A percentile compares a stretch with the other conserved stretches of the same genome.
Conservation (phyloP, 306 rosid species). For the Glycyrrhiza uralensis region DNA sequence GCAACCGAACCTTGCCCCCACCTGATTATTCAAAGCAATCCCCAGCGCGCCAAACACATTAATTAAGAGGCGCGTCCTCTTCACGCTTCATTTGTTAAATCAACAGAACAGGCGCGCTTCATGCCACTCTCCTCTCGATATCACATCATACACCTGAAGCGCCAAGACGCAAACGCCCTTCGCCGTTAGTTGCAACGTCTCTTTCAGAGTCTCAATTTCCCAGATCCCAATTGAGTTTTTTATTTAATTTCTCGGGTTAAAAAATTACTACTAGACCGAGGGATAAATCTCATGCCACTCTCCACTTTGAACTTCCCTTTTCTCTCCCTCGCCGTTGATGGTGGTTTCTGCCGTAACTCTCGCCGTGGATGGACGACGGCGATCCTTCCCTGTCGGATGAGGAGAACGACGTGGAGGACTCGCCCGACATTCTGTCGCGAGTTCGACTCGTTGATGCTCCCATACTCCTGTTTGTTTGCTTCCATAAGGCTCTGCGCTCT, state of each 20-base stretch:
- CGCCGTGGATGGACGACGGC: constrained; percentile 61
- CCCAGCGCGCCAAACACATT: constrained; percentile 25
- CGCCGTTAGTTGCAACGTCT: constrained; percentile 30
- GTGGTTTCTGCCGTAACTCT: constrained; percentile 30
- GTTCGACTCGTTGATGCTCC: constrained; percentile 52
- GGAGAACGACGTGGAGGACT: constrained; percentile 29
- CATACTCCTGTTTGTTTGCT: constrained; percentile 60
- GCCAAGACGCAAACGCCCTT: constrained; percentile 29
- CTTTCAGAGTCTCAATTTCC: constrained; percentile 14
- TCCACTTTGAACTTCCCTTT: constrained; percentile 30
- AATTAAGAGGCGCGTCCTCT: constrained; percentile 9
- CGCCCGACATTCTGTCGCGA: constrained; percentile 17
- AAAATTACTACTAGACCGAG: not conserved
- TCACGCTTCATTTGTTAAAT: constrained; percentile 18
- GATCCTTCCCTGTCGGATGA: constrained; percentile 30
- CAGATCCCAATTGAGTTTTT: too few relatives aligned
- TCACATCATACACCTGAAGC: constrained; percentile 4
- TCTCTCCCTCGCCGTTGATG: constrained; percentile 50
- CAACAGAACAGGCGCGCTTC: constrained; percentile 28
- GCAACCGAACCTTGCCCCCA: not conserved
- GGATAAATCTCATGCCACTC: constrained; percentile 32
- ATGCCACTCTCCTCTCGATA: constrained; percentile 32
- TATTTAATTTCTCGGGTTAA: not conserved
- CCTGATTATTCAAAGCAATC: not conserved
- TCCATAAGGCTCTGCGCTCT: constrained; percentile 67